Evolutionary conservation across 164 flowering plant species (phyloP), one percentile per base, ranked within the genome.

Genomic region (Saururus chinensis): DNA sequence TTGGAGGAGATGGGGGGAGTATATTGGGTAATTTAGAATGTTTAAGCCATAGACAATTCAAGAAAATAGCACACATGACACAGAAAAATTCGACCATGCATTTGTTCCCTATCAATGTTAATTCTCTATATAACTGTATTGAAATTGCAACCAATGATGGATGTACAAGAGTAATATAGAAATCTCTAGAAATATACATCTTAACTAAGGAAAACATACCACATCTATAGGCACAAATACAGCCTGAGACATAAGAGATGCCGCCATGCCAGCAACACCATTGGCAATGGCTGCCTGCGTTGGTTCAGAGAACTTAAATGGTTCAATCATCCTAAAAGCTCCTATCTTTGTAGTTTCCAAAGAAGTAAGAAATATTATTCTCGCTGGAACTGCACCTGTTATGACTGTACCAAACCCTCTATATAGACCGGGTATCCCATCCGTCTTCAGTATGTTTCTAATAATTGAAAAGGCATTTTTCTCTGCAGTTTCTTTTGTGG

Each of bases 141-240:
- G 8, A 19, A 52, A 52, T 53, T 53, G 56, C 23, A 12, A 45
- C 0, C 2, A 17, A 7, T 19, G 56, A 53, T 4, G 11, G 22
- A 53, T 20, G 19, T 9, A 53, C 21, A 6, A 8, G 57, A 54
- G n/a, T 19, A 55, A 55, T 8, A 45, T 12, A 12, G 7, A 55
- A 24, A 30, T 30, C 6, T 55, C 1, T 55, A 5, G 23, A 55
- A 54, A 19, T 13, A 55, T 1, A 55, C 5, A 55, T 23, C 35
- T 11, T 23, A 19, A 49, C 49, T 45, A 58, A 45, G 14, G 49
- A 54, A 21, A 58, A 57, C 82, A 63, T 79, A 92, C 98, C 92
- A 93, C 96, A 73, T 93, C 99, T 73, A 93, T 77, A 12, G 99
- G 99, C 75, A 90, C 97, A 84, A 90, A 93, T 5, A 87, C 87